Evolutionary conservation across 2,329 filamentous ascomycete species (phyloP).

Genomic region (Elsinoe necatrix): DNA sequence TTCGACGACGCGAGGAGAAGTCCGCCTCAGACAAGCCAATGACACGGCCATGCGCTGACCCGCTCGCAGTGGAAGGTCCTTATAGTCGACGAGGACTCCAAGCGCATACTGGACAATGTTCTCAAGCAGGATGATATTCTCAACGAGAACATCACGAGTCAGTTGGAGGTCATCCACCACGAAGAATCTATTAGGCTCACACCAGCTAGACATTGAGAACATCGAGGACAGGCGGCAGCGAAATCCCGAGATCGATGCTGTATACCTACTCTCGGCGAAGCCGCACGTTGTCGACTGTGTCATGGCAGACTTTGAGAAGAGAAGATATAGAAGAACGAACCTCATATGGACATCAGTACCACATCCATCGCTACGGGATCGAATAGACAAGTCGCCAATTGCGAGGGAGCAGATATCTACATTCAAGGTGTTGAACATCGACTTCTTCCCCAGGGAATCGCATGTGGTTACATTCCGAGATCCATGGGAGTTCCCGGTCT

Average conservation of each 20-base stretch:
- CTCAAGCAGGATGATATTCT: slow-evolving; percentile 95
- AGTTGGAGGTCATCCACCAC: slow-evolving; percentile 26
- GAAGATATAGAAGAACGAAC: slow-evolving; percentile 69
- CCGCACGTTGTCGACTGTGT: slow-evolving; percentile 88
- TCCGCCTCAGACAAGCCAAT: slow-evolving; percentile 23
- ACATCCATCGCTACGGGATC: slow-evolving; percentile 59
- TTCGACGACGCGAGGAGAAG: slow-evolving; percentile 67
- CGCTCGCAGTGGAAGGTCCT: slow-evolving; percentile 82
- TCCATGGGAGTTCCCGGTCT: slow-evolving; percentile 86
- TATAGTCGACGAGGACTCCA: slow-evolving; percentile 74
- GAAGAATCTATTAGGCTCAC: background rate
- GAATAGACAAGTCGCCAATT: slow-evolving; percentile 62
- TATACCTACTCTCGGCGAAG: slow-evolving; percentile 82
- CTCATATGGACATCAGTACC: slow-evolving; percentile 80
- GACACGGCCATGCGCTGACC: slow-evolving; percentile 15
- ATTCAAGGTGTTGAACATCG: slow-evolving; percentile 74
- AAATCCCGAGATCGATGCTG: slow-evolving; percentile 86
- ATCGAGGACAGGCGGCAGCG: slow-evolving; percentile 78
- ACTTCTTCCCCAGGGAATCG: slow-evolving; percentile 86
- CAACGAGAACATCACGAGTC: slow-evolving; percentile 92
- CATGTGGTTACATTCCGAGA: slow-evolving; percentile 86
- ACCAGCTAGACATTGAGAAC: slow-evolving; percentile 71
- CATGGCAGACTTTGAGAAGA: slow-evolving; percentile 80
- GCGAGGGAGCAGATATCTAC: slow-evolving; percentile 68
- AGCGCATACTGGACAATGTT: slow-evolving; percentile 81